Evolutionary conservation across 176 grass and related monocot species (phyloP).

Genomic region (Rhynchospora pubera): DNA sequence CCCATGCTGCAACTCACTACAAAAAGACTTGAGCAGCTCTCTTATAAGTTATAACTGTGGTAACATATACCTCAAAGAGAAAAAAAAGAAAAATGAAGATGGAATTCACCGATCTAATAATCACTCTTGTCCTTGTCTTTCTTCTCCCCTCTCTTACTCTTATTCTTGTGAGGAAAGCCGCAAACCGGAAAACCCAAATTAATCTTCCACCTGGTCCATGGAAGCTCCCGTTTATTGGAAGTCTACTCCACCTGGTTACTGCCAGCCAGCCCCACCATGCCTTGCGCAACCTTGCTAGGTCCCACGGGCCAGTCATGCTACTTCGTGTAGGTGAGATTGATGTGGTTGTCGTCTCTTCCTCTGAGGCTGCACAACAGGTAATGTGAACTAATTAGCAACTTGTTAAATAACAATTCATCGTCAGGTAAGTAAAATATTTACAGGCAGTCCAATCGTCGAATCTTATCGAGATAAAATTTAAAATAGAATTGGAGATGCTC

Average conservation of each 20-base stretch:
- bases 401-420: not conserved
- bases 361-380: not conserved
- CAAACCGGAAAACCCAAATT: not conserved
- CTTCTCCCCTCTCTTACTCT: too few relatives aligned
- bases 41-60: too few relatives aligned
- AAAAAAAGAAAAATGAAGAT: too few relatives aligned
- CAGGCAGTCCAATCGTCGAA: too few relatives aligned
- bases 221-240: not conserved
- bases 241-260: not conserved
- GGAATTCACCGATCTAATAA: too few relatives aligned
- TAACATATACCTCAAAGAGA: too few relatives aligned
- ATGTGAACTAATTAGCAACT: not conserved
- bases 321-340: not conserved
- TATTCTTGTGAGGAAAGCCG: not conserved
- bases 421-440: not conserved
- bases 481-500: too few relatives aligned
- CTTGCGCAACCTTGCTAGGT: not conserved
- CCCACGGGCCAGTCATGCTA: too few relatives aligned
- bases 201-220: conserved; percentile 8
- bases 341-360: not conserved
- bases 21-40: too few relatives aligned
- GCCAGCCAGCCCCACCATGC: not conserved
- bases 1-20: too few relatives aligned
- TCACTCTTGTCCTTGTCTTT: too few relatives aligned
- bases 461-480: too few relatives aligned